Evolutionary conservation across 2,329 filamentous ascomycete species (phyloP), one percentile per base, ranked within the genome.

Genomic region (Pseudogymnoascus verrucosus): DNA sequence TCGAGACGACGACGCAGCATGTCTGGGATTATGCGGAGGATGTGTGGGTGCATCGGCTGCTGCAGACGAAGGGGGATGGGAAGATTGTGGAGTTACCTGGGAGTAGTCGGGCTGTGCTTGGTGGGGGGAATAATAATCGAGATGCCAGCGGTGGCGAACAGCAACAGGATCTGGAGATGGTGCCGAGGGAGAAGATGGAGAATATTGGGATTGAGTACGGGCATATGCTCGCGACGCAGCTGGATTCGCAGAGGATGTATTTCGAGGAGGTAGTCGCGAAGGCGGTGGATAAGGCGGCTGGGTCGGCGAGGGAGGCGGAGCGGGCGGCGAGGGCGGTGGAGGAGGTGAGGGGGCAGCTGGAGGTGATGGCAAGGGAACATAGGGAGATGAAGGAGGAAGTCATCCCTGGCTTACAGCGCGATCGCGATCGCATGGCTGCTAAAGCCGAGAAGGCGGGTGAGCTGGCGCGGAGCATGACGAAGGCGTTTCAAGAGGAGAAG

Each of bases 11-110:
- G 66, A 96, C 92, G 0, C 93, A 99, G 74, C 89, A 96, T 70
- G 93, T 99, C 1, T 99, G 95, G 95, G 95, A 99, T 76, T 99
- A 99, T 68, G 91, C 90, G 0, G 92, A 91, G 4, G 95, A 99
- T 72, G 90, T 89, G 72, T 99, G 96, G 82, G 95, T 98, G 60
- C 95, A 99, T 76, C 88, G 95, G 8, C 85, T 98, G 61, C 96
- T 99, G 63, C 89, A 96, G 68, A 91, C 92, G 72, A 96, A 97
- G 78, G 88, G 91, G 8, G 92, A 96, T 74, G 91, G 91, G 23
- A 96, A 96, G 75, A 82, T 96, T 2, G 89, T 97, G 16, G 93
- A 98, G 74, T 81, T 97, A n/a, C 91, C 92, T 0, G 76, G 75
- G 61, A 74, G 67, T 54, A 54, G 69, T 8, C 26, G 44, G 10